Percentiles rank a stretch among this genome's conserved stretches.
Conservation (phyloP, 495 filamentous ascomycete genomes). For the Aspergillus kassunensis region DNA sequence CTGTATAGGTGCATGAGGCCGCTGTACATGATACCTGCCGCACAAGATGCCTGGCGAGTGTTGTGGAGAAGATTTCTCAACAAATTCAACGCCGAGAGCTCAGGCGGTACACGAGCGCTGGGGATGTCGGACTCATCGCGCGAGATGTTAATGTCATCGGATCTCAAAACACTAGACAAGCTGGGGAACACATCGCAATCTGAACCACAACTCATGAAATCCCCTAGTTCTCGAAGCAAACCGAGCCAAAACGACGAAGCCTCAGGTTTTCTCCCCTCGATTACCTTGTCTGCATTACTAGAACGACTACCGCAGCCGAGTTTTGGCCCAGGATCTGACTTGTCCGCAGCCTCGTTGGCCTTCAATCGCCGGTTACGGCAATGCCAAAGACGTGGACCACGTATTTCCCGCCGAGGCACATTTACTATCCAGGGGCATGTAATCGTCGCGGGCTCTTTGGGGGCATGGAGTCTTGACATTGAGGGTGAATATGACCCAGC, state of each 20-base stretch:
- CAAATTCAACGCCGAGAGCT: slow-evolving; percentile 21
- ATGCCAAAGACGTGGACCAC: slow-evolving; percentile 17
- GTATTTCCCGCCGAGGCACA: slow-evolving; percentile 56
- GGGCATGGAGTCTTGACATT: slow-evolving; percentile 55
- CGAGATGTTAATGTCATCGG: slow-evolving; percentile 14
- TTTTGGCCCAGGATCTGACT: slow-evolving; percentile 35
- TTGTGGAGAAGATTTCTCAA: slow-evolving; percentile 30
- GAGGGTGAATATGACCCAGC: slow-evolving; percentile 57
- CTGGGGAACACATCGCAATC: slow-evolving; percentile 22
- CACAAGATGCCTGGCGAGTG: slow-evolving; percentile 33
- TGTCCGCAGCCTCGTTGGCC: slow-evolving; percentile 39
- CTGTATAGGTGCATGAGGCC: slow-evolving; percentile 33
- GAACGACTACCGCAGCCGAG: slow-evolving; percentile 36
- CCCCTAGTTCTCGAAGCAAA: slow-evolving; percentile 15
- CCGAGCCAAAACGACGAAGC: slow-evolving; percentile 16
- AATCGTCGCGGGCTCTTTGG: slow-evolving; percentile 56
- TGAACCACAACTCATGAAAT: slow-evolving; percentile 18
- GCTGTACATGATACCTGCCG: slow-evolving; percentile 32
- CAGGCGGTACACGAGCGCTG: slow-evolving; percentile 11
- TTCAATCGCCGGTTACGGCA: slow-evolving; percentile 53
- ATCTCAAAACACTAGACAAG: slow-evolving; percentile 17
- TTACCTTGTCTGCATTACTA: slow-evolving; percentile 33
- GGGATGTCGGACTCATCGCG: slow-evolving; percentile 15
- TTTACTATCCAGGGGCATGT: slow-evolving; percentile 64
- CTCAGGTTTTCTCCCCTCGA: slow-evolving; percentile 30